Conservation (phyloP, 2,329 filamentous ascomycete species). For the Thelonectria blattea region DNA sequence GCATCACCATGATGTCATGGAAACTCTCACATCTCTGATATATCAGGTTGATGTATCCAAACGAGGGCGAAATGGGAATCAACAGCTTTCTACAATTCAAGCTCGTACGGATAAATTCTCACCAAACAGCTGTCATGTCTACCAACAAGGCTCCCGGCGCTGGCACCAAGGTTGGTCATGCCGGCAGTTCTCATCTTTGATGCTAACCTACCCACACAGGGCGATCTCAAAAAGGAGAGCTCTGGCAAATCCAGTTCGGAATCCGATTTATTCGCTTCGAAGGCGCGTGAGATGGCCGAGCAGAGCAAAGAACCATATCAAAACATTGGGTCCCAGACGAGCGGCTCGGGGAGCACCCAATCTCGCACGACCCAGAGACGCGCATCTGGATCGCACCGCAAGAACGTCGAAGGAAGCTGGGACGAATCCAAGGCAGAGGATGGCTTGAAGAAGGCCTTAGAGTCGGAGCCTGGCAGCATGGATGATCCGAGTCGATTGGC, state of each 20-base stretch:
- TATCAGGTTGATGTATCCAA: not conserved
- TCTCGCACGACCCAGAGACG: slow-evolving; percentile 32
- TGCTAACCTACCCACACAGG: slow-evolving; percentile 42
- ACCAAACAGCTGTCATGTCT: slow-evolving; percentile 25
- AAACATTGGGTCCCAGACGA: not conserved
- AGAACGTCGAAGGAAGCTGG: slow-evolving; percentile 48
- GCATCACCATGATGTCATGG: slow-evolving; percentile 15
- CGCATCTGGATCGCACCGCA: slow-evolving; percentile 48
- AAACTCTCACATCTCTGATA: not conserved
- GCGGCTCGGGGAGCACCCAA: slow-evolving; percentile 12
- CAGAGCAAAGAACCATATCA: slow-evolving; percentile 2
- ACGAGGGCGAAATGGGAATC: not conserved
- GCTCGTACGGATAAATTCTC: not conserved
- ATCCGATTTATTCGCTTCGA: slow-evolving; percentile 22
- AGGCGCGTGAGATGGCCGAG: not conserved
- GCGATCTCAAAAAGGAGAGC: slow-evolving; percentile 60
- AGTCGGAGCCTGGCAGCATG: slow-evolving; percentile 52
- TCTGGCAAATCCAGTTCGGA: slow-evolving; percentile 69
- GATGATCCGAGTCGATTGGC: slow-evolving; percentile 55
- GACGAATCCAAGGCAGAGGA: slow-evolving; percentile 43
- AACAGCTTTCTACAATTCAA: not conserved
- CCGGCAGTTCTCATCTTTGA: not conserved
- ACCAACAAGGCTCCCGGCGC: slow-evolving; percentile 22
- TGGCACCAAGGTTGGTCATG: slow-evolving; percentile 35
- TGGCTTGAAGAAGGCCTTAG: slow-evolving; percentile 47